phyloP scores from a whole-genome alignment of 1,139 yeast genomes.

The Pichia sp. region DNA sequence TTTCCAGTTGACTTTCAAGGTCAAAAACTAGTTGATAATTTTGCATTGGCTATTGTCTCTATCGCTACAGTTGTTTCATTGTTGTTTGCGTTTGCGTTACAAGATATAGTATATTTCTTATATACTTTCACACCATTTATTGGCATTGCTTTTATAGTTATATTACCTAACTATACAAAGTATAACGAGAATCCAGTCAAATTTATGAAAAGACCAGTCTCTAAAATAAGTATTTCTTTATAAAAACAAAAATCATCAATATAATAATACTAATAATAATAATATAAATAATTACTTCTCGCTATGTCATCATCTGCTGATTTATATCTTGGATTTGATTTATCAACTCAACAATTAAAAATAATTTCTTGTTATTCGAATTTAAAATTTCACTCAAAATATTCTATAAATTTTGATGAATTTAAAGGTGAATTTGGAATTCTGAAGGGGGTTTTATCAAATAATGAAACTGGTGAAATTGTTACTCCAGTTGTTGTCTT shows the following conservation, averaged over 20 bases:
- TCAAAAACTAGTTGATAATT: constrained; percentile 40
- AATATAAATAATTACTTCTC: background rate
- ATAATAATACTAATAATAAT: background rate
- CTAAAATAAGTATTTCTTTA: constrained; percentile 1
- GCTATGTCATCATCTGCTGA: constrained; percentile 29
- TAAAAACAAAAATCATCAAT: background rate
- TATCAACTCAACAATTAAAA: constrained; percentile 86
- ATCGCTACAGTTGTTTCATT: constrained; percentile 35
- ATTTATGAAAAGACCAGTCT: constrained; percentile 32
- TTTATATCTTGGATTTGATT: constrained; percentile 59
- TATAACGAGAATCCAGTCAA: constrained; percentile 42
- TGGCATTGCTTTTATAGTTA: constrained; percentile 33
- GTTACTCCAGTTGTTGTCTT: constrained; percentile 85
- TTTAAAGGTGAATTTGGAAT: constrained; percentile 50
- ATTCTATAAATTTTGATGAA: constrained; percentile 64
- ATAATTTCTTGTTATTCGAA: constrained; percentile 56
- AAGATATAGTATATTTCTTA: constrained; percentile 35
- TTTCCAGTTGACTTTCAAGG: constrained; percentile 50
- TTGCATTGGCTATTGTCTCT: constrained; percentile 23
- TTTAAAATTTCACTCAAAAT: constrained; percentile 44
- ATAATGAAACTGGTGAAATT: constrained; percentile 48
- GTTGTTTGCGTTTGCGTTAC: constrained; percentile 40
- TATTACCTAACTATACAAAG: constrained; percentile 51
- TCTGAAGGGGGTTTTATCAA: constrained; percentile 61
- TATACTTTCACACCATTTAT: constrained; percentile 35